A percentile compares a stretch with the other conserved stretches of the same genome.
Evolutionary conservation across 169 alveolate genomes (phyloP).

Genomic region (Plasmodium inui): DNA sequence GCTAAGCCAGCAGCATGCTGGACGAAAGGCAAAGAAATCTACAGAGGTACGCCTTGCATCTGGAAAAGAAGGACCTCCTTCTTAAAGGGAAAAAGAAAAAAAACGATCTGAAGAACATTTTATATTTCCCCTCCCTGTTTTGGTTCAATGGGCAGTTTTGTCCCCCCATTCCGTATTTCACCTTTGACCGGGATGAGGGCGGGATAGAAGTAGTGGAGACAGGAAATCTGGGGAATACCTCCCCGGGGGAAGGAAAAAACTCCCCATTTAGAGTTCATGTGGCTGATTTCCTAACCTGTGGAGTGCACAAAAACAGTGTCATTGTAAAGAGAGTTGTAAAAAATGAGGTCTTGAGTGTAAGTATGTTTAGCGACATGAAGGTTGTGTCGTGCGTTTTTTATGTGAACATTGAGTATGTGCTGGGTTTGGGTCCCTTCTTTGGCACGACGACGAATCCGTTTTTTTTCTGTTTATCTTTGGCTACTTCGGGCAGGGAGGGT

Average conservation of each 20-base stretch:
- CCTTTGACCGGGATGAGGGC: not conserved
- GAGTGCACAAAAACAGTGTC: slow-evolving; percentile 58
- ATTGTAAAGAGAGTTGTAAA: slow-evolving; percentile 46
- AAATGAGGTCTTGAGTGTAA: slow-evolving; percentile 55
- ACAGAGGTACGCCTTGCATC: slow-evolving; percentile 4
- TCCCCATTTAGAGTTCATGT: not conserved
- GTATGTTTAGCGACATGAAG: slow-evolving; percentile 53
- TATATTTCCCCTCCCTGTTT: slow-evolving; percentile 68
- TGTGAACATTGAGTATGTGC: slow-evolving; percentile 2
- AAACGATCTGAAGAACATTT: slow-evolving; percentile 57
- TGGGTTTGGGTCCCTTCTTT: not conserved
- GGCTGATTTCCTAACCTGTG: slow-evolving; percentile 47
- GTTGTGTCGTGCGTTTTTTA: slow-evolving; percentile 66
- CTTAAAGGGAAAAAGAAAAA: slow-evolving; percentile 31
- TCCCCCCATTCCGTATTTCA: slow-evolving; percentile 35
- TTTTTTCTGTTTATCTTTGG: not conserved
- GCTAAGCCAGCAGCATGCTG: slow-evolving; percentile 1
- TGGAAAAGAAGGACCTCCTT: slow-evolving; percentile 17
- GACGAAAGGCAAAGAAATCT: slow-evolving; percentile 33
- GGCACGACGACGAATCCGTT: not conserved
- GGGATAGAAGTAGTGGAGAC: not conserved
- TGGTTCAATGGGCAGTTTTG: slow-evolving; percentile 49
- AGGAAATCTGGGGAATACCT: not conserved
- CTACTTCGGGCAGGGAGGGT: not conserved
- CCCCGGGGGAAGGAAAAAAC: not conserved